These are phyloP conservation scores for Metschnikowia peoriensis DNA, from an alignment of 805 yeast genomes.

Conservation along the genomic window DNA sequence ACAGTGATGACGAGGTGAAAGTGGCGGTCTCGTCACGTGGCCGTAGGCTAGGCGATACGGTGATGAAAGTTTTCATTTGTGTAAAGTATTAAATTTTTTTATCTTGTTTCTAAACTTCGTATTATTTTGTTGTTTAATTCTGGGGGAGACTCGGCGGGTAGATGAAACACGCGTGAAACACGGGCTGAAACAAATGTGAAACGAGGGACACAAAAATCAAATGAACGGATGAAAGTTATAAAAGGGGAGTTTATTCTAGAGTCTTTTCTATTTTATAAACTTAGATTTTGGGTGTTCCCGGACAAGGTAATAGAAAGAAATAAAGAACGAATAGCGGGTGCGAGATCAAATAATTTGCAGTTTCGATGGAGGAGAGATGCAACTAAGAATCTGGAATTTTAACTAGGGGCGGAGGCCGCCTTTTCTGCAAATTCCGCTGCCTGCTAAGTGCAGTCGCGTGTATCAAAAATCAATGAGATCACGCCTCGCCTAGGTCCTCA, in stretches of 20 bases:
- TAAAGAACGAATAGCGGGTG: neutral
- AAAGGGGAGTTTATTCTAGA: too few relatives aligned
- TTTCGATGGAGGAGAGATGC: neutral
- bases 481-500: too few relatives aligned
- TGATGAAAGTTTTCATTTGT: neutral
- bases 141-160: neutral
- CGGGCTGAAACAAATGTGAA: neutral
- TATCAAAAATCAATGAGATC: too few relatives aligned
- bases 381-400: neutral
- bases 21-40: constrained; percentile 12
- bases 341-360: neutral
- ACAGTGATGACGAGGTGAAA: constrained; percentile 1
- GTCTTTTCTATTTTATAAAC: too few relatives aligned
- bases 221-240: neutral
- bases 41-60: constrained; percentile 12
- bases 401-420: neutral
- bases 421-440: neutral
- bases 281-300: neutral
- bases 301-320: neutral
- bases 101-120: neutral
- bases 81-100: too few relatives aligned
- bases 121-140: neutral
- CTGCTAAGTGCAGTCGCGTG: too few relatives aligned
- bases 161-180: neutral
- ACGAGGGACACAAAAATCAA: neutral